phyloP scores from a whole-genome alignment of 129 eudicot genomes.

The Dittrichia graveolens region DNA sequence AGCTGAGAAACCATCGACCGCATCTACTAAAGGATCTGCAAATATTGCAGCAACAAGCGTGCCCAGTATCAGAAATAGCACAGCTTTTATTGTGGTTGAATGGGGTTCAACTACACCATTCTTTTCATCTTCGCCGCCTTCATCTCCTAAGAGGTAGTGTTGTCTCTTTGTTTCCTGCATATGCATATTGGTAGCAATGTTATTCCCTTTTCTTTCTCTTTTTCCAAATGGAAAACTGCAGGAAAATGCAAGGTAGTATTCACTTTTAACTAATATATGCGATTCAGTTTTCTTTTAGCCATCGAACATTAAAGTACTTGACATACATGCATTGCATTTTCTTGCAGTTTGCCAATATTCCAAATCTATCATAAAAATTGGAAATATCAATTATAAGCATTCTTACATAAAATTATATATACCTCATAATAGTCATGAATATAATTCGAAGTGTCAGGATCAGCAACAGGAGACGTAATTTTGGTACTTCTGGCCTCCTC shows the following conservation, averaged over 20 bases:
- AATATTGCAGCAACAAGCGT: slow-evolving; percentile 80
- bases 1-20: slow-evolving; percentile 72
- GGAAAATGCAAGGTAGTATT: too few relatives aligned
- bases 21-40: slow-evolving; percentile 94
- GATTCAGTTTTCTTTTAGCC: too few relatives aligned
- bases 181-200: neutral
- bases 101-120: slow-evolving; percentile 51
- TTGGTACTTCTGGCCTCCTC: slow-evolving; percentile 53
- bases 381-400: neutral
- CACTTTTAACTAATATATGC: too few relatives aligned
- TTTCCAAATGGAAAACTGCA: too few relatives aligned
- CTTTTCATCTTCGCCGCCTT: slow-evolving; percentile 51
- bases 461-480: slow-evolving; percentile 28
- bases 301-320: too few relatives aligned
- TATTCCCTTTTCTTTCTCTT: neutral
- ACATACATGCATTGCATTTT: too few relatives aligned
- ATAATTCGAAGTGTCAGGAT: slow-evolving; percentile 44
- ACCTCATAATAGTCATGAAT: slow-evolving; percentile 63
- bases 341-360: too few relatives aligned
- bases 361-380: neutral
- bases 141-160: slow-evolving; percentile 64
- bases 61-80: slow-evolving; percentile 59
- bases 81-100: slow-evolving; percentile 65
- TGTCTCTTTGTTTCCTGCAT: slow-evolving; percentile 76
- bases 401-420: neutral